Conservation (phyloP, 805 yeast genomes). For the Hanseniaspora vineae region DNA sequence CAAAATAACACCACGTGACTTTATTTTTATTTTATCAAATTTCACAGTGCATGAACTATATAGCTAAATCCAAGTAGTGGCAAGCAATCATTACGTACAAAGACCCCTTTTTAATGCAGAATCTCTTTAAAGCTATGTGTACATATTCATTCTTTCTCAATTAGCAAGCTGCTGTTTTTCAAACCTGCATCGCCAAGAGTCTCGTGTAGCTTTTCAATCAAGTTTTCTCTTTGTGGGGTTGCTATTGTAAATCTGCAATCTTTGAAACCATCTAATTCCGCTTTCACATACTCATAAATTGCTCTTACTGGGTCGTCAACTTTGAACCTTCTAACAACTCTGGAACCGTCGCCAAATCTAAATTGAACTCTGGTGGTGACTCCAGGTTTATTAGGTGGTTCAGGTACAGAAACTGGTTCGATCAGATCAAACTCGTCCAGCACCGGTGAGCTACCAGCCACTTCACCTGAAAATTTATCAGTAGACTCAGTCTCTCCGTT, state of each 20-base stretch:
- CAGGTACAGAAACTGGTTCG: constrained; percentile 30
- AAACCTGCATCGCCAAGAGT: constrained; percentile 67
- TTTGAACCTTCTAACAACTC: constrained; percentile 60
- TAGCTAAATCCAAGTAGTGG: too few species aligned
- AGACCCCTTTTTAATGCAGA: too few species aligned
- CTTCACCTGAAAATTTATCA: background rate
- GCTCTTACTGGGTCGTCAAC: constrained; percentile 42
- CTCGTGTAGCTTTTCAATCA: constrained; percentile 38
- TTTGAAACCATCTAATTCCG: constrained; percentile 31
- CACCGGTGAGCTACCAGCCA: constrained; percentile 19
- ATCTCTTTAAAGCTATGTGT: too few species aligned
- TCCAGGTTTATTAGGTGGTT: constrained; percentile 45
- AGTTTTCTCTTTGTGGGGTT: constrained; percentile 40
- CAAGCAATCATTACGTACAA: too few species aligned
- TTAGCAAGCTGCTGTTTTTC: constrained; percentile 64
- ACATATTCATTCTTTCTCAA: constrained; percentile 32
- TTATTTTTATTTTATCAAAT: too few species aligned
- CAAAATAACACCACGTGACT: too few species aligned
- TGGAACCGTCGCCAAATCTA: constrained; percentile 67
- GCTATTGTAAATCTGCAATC: constrained; percentile 41
- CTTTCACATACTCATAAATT: constrained; percentile 58
- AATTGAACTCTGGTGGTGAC: constrained; percentile 70
- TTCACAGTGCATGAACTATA: too few species aligned
- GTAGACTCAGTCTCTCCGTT: too few species aligned
- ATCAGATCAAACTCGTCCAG: constrained; percentile 39